phyloP scores from a whole-genome alignment of 371 early-diverging fungal species.

The Mucor ambiguus region DNA sequence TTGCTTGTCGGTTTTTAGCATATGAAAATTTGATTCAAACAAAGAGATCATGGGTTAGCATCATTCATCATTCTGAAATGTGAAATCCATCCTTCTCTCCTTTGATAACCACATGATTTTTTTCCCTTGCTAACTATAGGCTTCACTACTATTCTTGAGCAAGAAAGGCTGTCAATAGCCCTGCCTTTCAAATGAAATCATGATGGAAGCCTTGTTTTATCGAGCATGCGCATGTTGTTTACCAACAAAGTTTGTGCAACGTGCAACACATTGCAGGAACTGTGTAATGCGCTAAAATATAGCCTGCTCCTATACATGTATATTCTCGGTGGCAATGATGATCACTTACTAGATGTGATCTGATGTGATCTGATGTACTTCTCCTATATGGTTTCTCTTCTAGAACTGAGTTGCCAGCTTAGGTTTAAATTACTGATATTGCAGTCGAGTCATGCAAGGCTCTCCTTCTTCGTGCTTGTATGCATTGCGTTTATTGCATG shows the following conservation, averaged over 20 bases:
- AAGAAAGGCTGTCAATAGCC: not conserved
- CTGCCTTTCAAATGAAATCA: not conserved
- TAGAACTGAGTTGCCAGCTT: too few species aligned
- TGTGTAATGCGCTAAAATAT: too few species aligned
- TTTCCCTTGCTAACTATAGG: not conserved
- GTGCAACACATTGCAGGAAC: not conserved
- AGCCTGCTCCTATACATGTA: too few species aligned
- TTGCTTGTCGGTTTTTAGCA: not conserved
- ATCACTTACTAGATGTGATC: too few species aligned
- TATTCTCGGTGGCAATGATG: too few species aligned
- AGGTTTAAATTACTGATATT: too few species aligned
- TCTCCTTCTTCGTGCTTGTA: too few species aligned
- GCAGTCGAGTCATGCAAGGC: too few species aligned
- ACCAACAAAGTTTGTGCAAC: not conserved
- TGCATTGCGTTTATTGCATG: too few species aligned
- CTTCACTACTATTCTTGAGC: not conserved
- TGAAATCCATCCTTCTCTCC: not conserved
- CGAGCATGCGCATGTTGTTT: not conserved
- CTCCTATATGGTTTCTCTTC: too few species aligned
- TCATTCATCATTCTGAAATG: not conserved
- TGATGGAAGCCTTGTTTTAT: too few species aligned
- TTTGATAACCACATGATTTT: slow-evolving; percentile 1
- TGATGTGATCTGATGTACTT: too few species aligned
- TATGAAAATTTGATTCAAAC: slow-evolving; percentile 2
- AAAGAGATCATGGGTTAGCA: not conserved